Base-by-base conservation (phyloP, 1,284 basidiomycete species). In the Megacollybia platyphylla region DNA sequence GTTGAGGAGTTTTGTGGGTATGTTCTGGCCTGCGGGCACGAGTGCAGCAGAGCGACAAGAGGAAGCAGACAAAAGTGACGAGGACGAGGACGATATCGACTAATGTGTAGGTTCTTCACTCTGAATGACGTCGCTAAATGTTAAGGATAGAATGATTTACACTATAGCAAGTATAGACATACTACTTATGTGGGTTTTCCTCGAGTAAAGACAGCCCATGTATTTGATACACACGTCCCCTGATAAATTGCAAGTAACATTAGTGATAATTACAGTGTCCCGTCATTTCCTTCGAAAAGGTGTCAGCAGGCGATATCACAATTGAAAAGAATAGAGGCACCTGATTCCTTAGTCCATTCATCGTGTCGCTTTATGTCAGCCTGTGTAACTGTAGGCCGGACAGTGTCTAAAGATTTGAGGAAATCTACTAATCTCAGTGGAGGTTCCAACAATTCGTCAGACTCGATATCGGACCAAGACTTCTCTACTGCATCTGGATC, bases 301-400 rank as follows among this genome's bases (percentile, higher is more conserved):
- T 26, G 36, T 15, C n/a, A 26, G 39, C 27, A 5, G n/a, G n/a
- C 24, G 26, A 40, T 11, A 7, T 26, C 15, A 4, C 36, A 38
- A 40, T 10, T 5, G 26, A 20, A 39, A 27, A 18, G 26, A 40
- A n/a, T n/a, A 7, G 9, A 40, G 6, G 8, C 27, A 40, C 84
- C 84, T 49, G 79, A 81, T 55, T 97, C 92, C 57, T 77, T 81
- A 38, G 93, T 97, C 79, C 96, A 98, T 35, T 87, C 78, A 8
- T 92, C 82, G 57, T 97, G 92, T 57, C 78, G 83, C 64, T 76
- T 79, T 54, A 96, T 92, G 66, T 98, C 94, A 10, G 83, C 76
- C 48, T 80, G 76, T 1, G 82, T 87, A 36, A 98, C 94, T 0
- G 93, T 97, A 24, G 92, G 92, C 50, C 87, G 73, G 20, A 88